Conservation (phyloP, 371 early-diverging fungal species). For the Synchytrium microbalum region DNA sequence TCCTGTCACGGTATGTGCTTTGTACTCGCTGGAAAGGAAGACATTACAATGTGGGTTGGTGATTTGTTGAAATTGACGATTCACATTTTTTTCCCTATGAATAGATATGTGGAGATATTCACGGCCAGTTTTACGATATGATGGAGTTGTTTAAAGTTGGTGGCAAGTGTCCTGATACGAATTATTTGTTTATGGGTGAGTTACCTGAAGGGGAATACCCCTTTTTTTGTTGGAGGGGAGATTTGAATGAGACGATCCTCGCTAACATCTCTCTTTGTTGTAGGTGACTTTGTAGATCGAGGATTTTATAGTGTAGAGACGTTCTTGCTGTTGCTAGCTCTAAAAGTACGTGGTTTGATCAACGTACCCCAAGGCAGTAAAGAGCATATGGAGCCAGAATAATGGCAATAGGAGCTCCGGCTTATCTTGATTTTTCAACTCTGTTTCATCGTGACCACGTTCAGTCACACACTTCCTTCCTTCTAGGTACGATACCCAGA, state of each 20-base stretch:
- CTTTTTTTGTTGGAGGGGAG: not conserved
- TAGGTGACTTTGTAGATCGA: constrained; percentile 99
- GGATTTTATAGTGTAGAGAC: constrained; percentile 99
- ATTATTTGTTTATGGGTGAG: constrained; percentile 94
- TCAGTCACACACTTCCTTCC: not conserved
- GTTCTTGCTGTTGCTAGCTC: constrained; percentile 90
- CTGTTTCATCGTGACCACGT: too few relatives aligned
- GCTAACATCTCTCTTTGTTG: not conserved
- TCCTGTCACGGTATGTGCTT: constrained; percentile 85
- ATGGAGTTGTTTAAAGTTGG: constrained; percentile 93
- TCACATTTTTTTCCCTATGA: not conserved
- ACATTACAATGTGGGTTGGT: too few relatives aligned
- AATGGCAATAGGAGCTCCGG: not conserved
- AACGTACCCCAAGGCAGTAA: constrained; percentile 15
- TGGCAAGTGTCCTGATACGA: constrained; percentile 94
- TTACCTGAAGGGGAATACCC: not conserved
- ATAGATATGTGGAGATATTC: constrained; percentile 97
- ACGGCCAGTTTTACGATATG: constrained; percentile 97
- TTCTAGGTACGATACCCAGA: constrained; percentile 80
- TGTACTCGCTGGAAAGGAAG: too few relatives aligned
- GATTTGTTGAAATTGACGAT: not conserved
- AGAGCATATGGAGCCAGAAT: not conserved
- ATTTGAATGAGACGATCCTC: not conserved
- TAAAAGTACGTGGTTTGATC: constrained; percentile 78
- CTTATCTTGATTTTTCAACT: constrained; percentile 8